Conservation (phyloP, 2,329 filamentous ascomycete species). For the Arthrobotrys sinensis region DNA sequence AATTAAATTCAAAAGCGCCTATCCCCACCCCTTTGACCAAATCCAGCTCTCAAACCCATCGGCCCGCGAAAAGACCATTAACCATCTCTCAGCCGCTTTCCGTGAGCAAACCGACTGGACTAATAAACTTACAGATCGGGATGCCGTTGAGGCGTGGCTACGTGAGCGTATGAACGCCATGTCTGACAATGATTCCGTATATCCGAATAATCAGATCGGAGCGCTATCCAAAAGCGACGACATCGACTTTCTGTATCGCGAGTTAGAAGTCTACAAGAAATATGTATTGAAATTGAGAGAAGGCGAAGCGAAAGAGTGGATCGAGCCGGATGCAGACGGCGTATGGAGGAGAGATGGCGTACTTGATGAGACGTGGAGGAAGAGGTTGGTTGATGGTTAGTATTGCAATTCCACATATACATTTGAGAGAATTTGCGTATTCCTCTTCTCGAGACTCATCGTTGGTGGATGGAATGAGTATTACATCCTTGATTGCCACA, state of each 20-base stretch:
- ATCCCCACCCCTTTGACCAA: background rate
- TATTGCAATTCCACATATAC: background rate
- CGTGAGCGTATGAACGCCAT: too few species aligned
- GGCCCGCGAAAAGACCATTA: too few species aligned
- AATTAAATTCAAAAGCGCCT: background rate
- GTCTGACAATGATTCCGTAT: too few species aligned
- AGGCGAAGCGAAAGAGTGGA: background rate
- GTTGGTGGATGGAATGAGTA: too few species aligned
- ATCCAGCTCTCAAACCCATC: background rate
- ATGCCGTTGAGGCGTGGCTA: background rate
- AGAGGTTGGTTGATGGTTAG: conserved; percentile 2
- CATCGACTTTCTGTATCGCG: background rate
- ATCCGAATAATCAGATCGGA: too few species aligned
- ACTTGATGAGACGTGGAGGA: background rate
- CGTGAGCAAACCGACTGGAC: conserved; percentile 1
- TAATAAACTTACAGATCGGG: background rate
- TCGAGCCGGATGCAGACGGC: background rate
- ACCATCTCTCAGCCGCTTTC: background rate
- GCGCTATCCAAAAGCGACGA: too few species aligned
- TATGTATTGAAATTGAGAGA: background rate
- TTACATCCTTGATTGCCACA: too few species aligned
- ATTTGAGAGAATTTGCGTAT: background rate
- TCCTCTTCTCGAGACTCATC: too few species aligned
- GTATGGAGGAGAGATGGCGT: conserved; percentile 7
- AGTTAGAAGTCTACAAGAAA: background rate